Percentiles rank a stretch among this genome's conserved stretches.
phyloP scores from a whole-genome alignment of 495 filamentous ascomycete genomes.

The Tuber brumale region DNA sequence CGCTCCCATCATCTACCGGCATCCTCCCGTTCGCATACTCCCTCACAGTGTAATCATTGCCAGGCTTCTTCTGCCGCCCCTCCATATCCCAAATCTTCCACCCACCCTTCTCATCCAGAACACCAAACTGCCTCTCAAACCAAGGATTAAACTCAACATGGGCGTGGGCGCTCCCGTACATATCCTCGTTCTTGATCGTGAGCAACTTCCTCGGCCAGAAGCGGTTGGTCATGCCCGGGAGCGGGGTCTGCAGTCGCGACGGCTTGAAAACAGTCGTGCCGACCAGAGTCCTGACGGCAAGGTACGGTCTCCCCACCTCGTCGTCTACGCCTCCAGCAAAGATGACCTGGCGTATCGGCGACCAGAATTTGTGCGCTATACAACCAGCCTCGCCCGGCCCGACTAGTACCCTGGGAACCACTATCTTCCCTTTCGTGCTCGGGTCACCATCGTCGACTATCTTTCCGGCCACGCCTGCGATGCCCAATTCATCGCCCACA shows the following conservation, averaged over 20 bases:
- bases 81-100: slow-evolving; percentile 74
- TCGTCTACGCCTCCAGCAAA: slow-evolving; percentile 6
- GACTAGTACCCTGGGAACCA: background rate
- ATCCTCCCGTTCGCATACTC: slow-evolving; percentile 20
- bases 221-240: background rate
- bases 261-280: slow-evolving; percentile 28
- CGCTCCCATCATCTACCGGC: slow-evolving; percentile 6
- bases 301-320: slow-evolving; percentile 10
- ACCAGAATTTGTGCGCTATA: background rate
- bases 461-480: background rate
- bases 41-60: background rate
- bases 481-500: too few species aligned
- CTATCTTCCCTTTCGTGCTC: background rate
- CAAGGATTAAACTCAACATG: slow-evolving; percentile 68
- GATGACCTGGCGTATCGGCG: slow-evolving; percentile 17
- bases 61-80: slow-evolving; percentile 23
- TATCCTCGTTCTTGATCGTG: slow-evolving; percentile 7
- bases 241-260: slow-evolving; percentile 1
- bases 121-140: slow-evolving; percentile 57
- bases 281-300: slow-evolving; percentile 31
- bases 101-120: slow-evolving; percentile 63
- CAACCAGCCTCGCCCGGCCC: background rate
- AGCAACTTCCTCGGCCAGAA: slow-evolving; percentile 11
- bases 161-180: slow-evolving; percentile 48
- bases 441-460: background rate